Conservation (phyloP, 2,329 filamentous ascomycete species). For the Pestalotiopsis sp. region DNA sequence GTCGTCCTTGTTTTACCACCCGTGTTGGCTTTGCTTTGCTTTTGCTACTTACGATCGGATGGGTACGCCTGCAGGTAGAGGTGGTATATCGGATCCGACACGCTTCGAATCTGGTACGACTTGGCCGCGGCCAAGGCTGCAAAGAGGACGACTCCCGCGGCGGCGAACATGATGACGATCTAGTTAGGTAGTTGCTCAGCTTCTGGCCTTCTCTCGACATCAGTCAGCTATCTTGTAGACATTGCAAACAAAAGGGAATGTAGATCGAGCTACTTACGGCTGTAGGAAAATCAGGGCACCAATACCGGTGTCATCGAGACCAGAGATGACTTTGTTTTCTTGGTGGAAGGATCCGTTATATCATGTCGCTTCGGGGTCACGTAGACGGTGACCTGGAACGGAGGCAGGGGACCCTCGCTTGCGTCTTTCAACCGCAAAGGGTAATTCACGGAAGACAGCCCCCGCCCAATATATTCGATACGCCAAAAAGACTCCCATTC, state of each 20-base stretch:
- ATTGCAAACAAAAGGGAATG: no score
- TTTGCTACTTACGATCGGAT: conserved; percentile 36
- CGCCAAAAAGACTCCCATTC: not conserved
- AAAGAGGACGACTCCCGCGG: conserved; percentile 8
- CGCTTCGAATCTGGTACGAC: conserved; percentile 52
- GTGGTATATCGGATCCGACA: conserved; percentile 53
- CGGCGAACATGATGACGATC: conserved; percentile 19
- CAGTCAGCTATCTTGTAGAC: no score
- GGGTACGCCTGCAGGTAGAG: conserved; percentile 52
- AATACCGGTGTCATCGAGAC: no score
- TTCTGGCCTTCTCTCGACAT: no score
- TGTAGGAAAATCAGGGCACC: no score
- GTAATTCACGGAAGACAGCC: not conserved
- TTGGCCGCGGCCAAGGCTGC: conserved; percentile 33
- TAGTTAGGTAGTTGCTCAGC: not conserved
- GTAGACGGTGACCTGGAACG: no score
- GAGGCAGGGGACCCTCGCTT: not conserved
- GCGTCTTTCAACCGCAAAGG: not conserved
- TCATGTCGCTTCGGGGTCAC: no score
- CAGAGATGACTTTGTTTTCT: no score
- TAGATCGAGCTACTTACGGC: no score
- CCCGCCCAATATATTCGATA: not conserved
- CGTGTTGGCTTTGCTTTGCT: not conserved
- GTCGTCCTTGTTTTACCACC: not conserved
- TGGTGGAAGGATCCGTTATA: no score